Conservation (phyloP, 495 filamentous ascomycete species). For the Penicillium longicatenatum region DNA sequence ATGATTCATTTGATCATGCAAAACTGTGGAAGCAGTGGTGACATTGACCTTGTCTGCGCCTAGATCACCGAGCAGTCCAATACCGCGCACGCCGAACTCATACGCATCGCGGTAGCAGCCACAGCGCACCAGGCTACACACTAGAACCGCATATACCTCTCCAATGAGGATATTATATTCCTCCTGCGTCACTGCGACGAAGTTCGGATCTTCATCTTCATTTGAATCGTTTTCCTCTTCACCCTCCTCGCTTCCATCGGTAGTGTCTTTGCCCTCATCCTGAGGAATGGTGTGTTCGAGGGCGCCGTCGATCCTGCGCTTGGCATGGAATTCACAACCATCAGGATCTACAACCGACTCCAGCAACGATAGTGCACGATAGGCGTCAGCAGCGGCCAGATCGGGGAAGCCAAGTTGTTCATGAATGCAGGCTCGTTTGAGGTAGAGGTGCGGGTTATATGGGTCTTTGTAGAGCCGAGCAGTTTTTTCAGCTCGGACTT, state of each 20-base stretch:
- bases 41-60: slow-evolving; percentile 30
- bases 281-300: not conserved
- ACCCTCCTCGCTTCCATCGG: slow-evolving; percentile 12
- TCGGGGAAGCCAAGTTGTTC: slow-evolving; percentile 82
- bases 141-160: slow-evolving; percentile 44
- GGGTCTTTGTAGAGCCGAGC: slow-evolving; percentile 52
- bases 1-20: slow-evolving; percentile 32
- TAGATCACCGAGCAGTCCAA: slow-evolving; percentile 23
- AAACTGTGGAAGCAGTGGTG: slow-evolving; percentile 5
- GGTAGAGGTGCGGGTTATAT: slow-evolving; percentile 77
- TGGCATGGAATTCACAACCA: slow-evolving; percentile 46
- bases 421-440: slow-evolving; percentile 71
- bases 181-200: slow-evolving; percentile 38
- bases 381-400: slow-evolving; percentile 86
- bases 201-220: slow-evolving; percentile 39
- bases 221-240: slow-evolving; percentile 25
- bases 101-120: slow-evolving; percentile 71
- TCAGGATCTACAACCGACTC: slow-evolving; percentile 74
- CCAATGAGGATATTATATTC: slow-evolving; percentile 45
- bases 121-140: slow-evolving; percentile 62
- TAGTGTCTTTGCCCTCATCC: not conserved
- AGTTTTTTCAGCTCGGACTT: slow-evolving; percentile 29
- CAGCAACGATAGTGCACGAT: slow-evolving; percentile 79
- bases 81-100: slow-evolving; percentile 59
- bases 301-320: slow-evolving; percentile 23